A percentile compares a stretch with the other conserved stretches of the same genome.
These are phyloP conservation scores for Chytriomyces sp. DNA, from an alignment of 192 early-diverging fungal species.

Conservation along the genomic window DNA sequence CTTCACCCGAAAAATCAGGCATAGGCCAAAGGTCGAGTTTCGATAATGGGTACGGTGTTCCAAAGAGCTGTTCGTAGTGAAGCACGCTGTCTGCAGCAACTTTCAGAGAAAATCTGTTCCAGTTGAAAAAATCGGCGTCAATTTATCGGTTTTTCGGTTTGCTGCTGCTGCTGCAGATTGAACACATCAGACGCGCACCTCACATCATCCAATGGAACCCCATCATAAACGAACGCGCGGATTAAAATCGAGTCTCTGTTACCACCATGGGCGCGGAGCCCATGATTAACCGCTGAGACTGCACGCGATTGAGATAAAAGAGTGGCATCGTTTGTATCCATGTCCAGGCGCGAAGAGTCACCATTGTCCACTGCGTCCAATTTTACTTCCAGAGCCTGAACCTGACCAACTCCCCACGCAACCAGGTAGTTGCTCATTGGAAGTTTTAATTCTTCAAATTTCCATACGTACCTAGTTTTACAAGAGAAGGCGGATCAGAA, in stretches of 20 bases:
- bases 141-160: background rate
- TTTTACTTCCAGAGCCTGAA: conserved; percentile 38
- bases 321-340: background rate
- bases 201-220: conserved; percentile 22
- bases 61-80: conserved; percentile 39
- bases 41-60: conserved; percentile 38
- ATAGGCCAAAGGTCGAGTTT: conserved; percentile 64
- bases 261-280: background rate
- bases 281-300: background rate
- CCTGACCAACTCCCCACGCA: conserved; percentile 59
- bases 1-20: conserved; percentile 66
- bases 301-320: too few relatives aligned
- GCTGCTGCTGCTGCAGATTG: too few relatives aligned
- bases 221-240: conserved; percentile 55
- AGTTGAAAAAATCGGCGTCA: background rate
- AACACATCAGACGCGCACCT: background rate
- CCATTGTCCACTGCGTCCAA: background rate
- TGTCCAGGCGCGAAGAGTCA: background rate
- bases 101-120: conserved; percentile 38
- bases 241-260: conserved; percentile 37
- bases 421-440: conserved; percentile 51
- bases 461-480: conserved; percentile 35
- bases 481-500: too few relatives aligned
- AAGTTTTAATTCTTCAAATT: conserved; percentile 32
- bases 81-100: conserved; percentile 25